A percentile compares a stretch with the other conserved stretches of the same genome.
These are phyloP conservation scores for Metarhizium rileyi DNA, from an alignment of 2,329 filamentous ascomycete species.

Conservation along the genomic window DNA sequence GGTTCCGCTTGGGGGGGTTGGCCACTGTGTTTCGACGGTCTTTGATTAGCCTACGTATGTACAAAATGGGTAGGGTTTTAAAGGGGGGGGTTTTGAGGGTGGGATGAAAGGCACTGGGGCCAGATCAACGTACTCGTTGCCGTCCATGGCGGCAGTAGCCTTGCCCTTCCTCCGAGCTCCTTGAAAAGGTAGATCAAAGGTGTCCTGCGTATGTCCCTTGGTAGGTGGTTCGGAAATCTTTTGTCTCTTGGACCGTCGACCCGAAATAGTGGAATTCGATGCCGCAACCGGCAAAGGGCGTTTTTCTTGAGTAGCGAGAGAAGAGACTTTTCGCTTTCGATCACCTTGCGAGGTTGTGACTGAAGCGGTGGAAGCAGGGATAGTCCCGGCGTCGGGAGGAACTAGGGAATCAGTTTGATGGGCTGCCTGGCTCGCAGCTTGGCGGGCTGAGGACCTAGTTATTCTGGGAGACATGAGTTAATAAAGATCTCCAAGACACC, in stretches of 20 bases:
- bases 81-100: background rate
- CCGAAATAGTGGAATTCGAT: slow-evolving; percentile 24
- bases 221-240: slow-evolving; percentile 46
- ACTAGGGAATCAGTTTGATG: slow-evolving; percentile 31
- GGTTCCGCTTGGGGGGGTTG: slow-evolving; percentile 49
- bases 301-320: slow-evolving; percentile 32
- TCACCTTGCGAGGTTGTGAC: slow-evolving; percentile 35
- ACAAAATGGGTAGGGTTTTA: background rate
- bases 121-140: slow-evolving; percentile 52
- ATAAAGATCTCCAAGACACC: background rate
- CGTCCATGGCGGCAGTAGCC: slow-evolving; percentile 58
- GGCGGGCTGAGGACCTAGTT: slow-evolving; percentile 88
- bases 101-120: no score
- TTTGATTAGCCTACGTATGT: slow-evolving; percentile 7
- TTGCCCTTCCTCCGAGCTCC: slow-evolving; percentile 52
- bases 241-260: slow-evolving; percentile 61
- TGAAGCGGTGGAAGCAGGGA: slow-evolving; percentile 9
- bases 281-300: slow-evolving; percentile 25
- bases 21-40: slow-evolving; percentile 11
- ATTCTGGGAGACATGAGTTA: slow-evolving; percentile 93
- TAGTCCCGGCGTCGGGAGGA: slow-evolving; percentile 20
- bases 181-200: slow-evolving; percentile 21
- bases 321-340: slow-evolving; percentile 68
- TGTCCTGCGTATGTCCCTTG: slow-evolving; percentile 20
- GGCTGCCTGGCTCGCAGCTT: slow-evolving; percentile 59